These are phyloP conservation scores for Arachis hypogaea DNA, from an alignment of 306 rosid genomes.

Conservation along the genomic window DNA sequence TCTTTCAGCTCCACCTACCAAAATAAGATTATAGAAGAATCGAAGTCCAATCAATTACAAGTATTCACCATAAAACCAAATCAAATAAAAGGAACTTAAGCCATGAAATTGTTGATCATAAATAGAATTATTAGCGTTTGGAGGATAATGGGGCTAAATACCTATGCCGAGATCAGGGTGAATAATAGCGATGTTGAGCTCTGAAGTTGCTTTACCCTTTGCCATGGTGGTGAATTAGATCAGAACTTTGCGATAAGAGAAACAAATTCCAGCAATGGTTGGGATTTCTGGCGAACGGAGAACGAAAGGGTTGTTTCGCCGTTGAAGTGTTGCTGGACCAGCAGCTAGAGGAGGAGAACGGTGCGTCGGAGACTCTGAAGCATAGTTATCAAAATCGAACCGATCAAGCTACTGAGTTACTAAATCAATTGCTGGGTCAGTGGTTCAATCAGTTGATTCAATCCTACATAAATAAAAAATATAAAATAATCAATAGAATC, in stretches of 20 bases:
- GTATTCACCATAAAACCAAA: not conserved
- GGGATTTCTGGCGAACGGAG: not conserved
- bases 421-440: no score
- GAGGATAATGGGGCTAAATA: slow-evolving; percentile 29
- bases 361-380: no score
- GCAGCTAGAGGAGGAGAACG: no score
- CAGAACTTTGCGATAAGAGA: slow-evolving; percentile 9
- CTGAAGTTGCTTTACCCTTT: slow-evolving; percentile 43
- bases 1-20: slow-evolving; percentile 89
- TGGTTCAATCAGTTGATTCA: no score
- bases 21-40: slow-evolving; percentile 18
- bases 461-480: no score
- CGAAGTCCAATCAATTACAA: slow-evolving; percentile 3
- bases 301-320: not conserved
- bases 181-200: slow-evolving; percentile 70
- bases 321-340: no score
- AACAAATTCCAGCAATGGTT: not conserved
- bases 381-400: no score
- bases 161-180: slow-evolving; percentile 98
- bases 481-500: no score
- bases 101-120: not conserved
- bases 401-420: no score
- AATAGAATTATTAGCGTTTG: not conserved
- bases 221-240: slow-evolving; percentile 38
- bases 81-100: not conserved